phyloP scores from a whole-genome alignment of 116 monocot species.

The Zostera marina region DNA sequence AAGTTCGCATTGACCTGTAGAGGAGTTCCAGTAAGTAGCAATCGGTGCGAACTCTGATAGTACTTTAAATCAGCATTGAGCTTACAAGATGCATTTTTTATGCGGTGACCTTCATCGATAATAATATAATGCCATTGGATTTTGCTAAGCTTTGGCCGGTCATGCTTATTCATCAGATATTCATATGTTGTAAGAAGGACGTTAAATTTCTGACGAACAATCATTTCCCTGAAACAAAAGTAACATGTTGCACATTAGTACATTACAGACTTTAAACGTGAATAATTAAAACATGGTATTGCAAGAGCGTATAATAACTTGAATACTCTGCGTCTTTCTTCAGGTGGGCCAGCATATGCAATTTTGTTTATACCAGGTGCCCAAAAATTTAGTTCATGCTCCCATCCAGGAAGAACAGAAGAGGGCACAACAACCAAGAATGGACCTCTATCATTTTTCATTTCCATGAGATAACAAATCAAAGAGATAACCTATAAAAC shows the following conservation, averaged over 20 bases:
- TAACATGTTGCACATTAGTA: not conserved
- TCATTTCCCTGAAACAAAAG: slow-evolving; percentile 63
- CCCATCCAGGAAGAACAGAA: slow-evolving; percentile 95
- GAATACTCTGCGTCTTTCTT: slow-evolving; percentile 83
- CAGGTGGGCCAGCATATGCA: slow-evolving; percentile 80
- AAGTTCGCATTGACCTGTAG: slow-evolving; percentile 43
- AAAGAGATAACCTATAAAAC: slow-evolving; percentile 70
- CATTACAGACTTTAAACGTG: not conserved
- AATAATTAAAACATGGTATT: slow-evolving; percentile 2
- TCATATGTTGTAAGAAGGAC: slow-evolving; percentile 98
- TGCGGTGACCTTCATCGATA: slow-evolving; percentile 99
- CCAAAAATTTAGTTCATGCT: slow-evolving; percentile 82
- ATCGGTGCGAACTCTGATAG: slow-evolving; percentile 80
- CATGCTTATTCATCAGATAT: slow-evolving; percentile 99
- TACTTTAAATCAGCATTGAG: slow-evolving; percentile 96
- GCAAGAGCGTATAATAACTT: slow-evolving; percentile 36
- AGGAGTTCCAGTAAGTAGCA: slow-evolving; percentile 96
- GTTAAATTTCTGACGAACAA: slow-evolving; percentile 85
- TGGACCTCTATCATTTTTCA: slow-evolving; percentile 95
- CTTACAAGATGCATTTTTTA: slow-evolving; percentile 99
- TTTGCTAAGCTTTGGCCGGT: slow-evolving; percentile 94
- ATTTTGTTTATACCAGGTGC: slow-evolving; percentile 85
- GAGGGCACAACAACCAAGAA: slow-evolving; percentile 98
- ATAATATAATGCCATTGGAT: slow-evolving; percentile 98
- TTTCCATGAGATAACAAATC: slow-evolving; percentile 94